phyloP scores from a whole-genome alignment of 2,329 filamentous ascomycete species.

The Didymella pinodella region DNA sequence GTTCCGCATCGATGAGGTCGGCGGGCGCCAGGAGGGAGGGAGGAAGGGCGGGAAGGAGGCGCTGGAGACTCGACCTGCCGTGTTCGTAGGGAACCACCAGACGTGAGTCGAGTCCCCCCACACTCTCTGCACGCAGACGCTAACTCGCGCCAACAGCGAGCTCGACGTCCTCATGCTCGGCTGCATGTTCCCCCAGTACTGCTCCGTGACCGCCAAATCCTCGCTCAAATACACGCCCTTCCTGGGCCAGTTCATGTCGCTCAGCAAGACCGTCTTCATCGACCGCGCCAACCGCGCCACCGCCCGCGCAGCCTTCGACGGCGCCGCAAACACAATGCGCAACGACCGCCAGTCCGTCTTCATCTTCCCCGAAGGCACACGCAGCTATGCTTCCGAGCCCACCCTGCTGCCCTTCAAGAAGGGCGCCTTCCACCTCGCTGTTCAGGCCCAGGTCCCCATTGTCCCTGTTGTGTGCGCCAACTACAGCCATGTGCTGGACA shows the following conservation, averaged over 20 bases:
- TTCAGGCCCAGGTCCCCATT: slow-evolving; percentile 92
- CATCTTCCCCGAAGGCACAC: slow-evolving; percentile 91
- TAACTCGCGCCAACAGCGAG: slow-evolving; percentile 59
- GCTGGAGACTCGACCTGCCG: slow-evolving; percentile 70
- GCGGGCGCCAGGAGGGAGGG: slow-evolving; percentile 39
- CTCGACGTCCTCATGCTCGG: slow-evolving; percentile 94
- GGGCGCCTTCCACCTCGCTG: slow-evolving; percentile 93
- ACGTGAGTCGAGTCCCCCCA: slow-evolving; percentile 58
- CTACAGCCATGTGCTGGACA: slow-evolving; percentile 58
- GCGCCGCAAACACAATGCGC: slow-evolving; percentile 82
- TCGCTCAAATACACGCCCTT: slow-evolving; percentile 81
- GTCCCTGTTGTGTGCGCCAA: slow-evolving; percentile 74
- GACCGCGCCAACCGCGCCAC: slow-evolving; percentile 85
- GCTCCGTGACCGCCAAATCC: slow-evolving; percentile 91
- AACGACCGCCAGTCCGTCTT: slow-evolving; percentile 72
- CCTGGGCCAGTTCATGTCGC: slow-evolving; percentile 88
- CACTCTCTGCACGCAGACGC: not conserved
- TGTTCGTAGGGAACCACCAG: slow-evolving; percentile 96
- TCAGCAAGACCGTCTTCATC: slow-evolving; percentile 93
- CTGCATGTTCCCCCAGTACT: slow-evolving; percentile 87
- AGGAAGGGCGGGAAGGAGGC: slow-evolving; percentile 45
- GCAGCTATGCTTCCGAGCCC: slow-evolving; percentile 85
- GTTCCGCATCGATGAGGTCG: slow-evolving; percentile 69
- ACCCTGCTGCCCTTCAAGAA: slow-evolving; percentile 96
- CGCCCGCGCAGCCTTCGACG: slow-evolving; percentile 83